Conservation (phyloP, 345 rosid genomes). For the Isatis tinctoria region DNA sequence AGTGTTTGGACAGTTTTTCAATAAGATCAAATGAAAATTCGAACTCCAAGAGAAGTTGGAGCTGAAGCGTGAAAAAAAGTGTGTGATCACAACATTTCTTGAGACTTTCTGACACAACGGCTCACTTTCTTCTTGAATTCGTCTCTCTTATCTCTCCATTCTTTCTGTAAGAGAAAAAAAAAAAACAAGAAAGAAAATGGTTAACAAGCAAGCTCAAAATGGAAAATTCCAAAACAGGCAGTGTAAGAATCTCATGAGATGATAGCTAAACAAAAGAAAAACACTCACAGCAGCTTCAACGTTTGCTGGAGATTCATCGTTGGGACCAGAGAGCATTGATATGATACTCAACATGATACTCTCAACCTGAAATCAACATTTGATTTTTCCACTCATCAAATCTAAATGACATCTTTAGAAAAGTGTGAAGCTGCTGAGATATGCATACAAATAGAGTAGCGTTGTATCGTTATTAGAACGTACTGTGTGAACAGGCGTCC, state of each 20-base stretch:
- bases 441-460: not conserved
- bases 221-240: not conserved
- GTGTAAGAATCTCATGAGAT: not conserved
- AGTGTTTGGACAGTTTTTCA: conserved; percentile 22
- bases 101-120: conserved; percentile 65
- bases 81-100: conserved; percentile 50
- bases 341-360: conserved; percentile 82
- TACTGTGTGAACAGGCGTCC: conserved; percentile 46
- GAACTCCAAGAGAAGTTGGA: not conserved
- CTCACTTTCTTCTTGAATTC: conserved; percentile 69
- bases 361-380: conserved; percentile 53
- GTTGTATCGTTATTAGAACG: not conserved
- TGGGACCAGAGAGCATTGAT: conserved; percentile 86
- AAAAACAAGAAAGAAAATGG: not conserved
- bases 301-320: conserved; percentile 87
- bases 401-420: not conserved
- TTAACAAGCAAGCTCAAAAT: not conserved
- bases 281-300: conserved; percentile 77
- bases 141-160: conserved; percentile 68
- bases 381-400: not conserved
- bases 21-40: conserved; percentile 1
- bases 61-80: not conserved
- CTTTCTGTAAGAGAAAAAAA: conserved; percentile 40
- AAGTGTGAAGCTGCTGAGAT: not conserved
- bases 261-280: conserved; percentile 10